Evolutionary conservation across 2,329 filamentous ascomycete genomes (phyloP).

Genomic region (Talaromyces marneffei): DNA sequence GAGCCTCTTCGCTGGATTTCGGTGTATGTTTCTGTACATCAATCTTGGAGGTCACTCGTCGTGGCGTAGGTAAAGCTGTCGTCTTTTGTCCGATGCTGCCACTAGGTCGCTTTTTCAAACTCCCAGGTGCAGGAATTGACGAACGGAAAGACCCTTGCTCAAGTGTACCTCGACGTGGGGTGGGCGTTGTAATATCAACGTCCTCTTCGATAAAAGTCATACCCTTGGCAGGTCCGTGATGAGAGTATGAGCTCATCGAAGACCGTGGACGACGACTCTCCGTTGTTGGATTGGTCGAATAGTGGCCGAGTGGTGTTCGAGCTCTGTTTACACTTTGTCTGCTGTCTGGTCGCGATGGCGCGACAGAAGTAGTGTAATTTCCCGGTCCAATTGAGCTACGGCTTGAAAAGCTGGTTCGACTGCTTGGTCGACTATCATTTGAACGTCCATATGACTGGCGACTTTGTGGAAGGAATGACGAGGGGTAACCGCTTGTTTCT

Average conservation of each 20-base stretch:
- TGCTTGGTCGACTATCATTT: slow-evolving; percentile 62
- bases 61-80: slow-evolving; percentile 34
- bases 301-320: slow-evolving; percentile 59
- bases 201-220: slow-evolving; percentile 53
- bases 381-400: slow-evolving; percentile 38
- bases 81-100: slow-evolving; percentile 31
- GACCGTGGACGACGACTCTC: slow-evolving; percentile 60
- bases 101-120: slow-evolving; percentile 48
- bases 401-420: slow-evolving; percentile 58
- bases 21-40: slow-evolving; percentile 38
- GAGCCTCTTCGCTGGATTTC: slow-evolving; percentile 41
- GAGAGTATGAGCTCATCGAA: slow-evolving; percentile 57
- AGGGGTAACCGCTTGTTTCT: slow-evolving; percentile 23
- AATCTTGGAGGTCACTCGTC: slow-evolving; percentile 35
- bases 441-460: slow-evolving; percentile 47
- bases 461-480: slow-evolving; percentile 31
- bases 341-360: slow-evolving; percentile 56
- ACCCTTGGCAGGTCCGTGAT: slow-evolving; percentile 54
- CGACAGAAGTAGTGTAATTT: slow-evolving; percentile 31
- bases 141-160: slow-evolving; percentile 37
- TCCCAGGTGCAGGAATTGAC: slow-evolving; percentile 46
- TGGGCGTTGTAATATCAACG: slow-evolving; percentile 18
- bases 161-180: slow-evolving; percentile 36
- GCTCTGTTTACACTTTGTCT: slow-evolving; percentile 56
- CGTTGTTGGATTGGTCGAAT: slow-evolving; percentile 43